Evolutionary conservation across 345 rosid genomes (phyloP), one percentile per base, ranked within the genome.

Genomic region (Noccaea bulbosa): DNA sequence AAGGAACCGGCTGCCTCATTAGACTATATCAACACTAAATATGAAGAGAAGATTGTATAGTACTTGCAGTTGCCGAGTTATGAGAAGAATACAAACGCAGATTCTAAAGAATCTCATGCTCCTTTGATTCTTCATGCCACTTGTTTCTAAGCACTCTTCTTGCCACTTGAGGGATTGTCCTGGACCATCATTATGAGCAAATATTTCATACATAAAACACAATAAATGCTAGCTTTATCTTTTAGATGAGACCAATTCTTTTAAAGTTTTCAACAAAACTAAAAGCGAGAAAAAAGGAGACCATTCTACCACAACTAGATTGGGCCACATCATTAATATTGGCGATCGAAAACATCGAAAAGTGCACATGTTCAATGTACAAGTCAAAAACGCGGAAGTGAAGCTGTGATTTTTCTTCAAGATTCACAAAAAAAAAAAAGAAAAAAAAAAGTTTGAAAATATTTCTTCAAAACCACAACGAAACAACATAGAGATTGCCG

Each of bases 401-500:
- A 20, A 20, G 22, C 1, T 20, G 22, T 20, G 22, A 20, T 20
- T 20, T 20, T 20, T 20, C 22, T 20, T 20, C 22, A 20, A 20
- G 22, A 20, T 20, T 20, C 22, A 20, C 22, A 20, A 20, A 20
- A 20, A 20, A 20, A 20, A 51, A 27, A 20, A 20, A 20, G 2
- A 20, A 51, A 27, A n/a, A 55, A 5, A 57, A 38, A 57, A 8
- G 43, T 8, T 14, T 33, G 41, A 20, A 20, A 20, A 20, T 20
- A 20, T 20, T 20, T 11, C 12, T 46, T 46, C 43, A 16, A 63
- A 12, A 6, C 2, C 16, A 17, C 33, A 46, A 63, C 20, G 17
- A 17, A 62, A 46, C 67, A 46, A 6, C 51, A 67, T 22, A 69
- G 58, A 48, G 14, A 8, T 52, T 40, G 38, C 47, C 22, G 3